Base-by-base conservation (phyloP, 2,329 filamentous ascomycete species). In the Aspergillus brasiliensis region DNA sequence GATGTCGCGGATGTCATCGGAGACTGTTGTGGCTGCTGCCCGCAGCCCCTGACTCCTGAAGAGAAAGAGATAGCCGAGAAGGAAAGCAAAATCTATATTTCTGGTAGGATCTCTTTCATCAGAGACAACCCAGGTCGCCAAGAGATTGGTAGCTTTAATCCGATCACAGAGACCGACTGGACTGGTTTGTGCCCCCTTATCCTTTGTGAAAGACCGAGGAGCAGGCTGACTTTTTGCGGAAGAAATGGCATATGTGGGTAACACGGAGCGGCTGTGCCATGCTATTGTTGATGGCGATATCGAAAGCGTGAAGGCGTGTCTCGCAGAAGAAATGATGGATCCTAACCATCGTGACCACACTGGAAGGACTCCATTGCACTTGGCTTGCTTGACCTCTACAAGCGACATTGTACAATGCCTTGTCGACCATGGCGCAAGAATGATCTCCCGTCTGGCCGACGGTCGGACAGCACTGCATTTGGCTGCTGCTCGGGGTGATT, bases 221-320 rank as follows among this genome's bases (percentile, higher is more conserved):
- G 38, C 38, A 3, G 1, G 38, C 48, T 65, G 47, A 57, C 48
- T 31, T 4, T 5, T 4, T 5, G 19, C 4, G 3, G 51, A n/a
- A 75, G 90, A 93, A 65, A 95, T 96, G 91, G 91, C 91, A 0
- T 96, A 96, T 65, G 83, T 96, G 37, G 90, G 91, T 10, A 91
- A 92, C 65, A 93, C 91, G 1, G 87, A 86, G 38, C 82, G 84
- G 15, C 81, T 96, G 2, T 96, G 91, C 69, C 89, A 92, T 69
- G 91, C 90, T 0, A 96, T 96, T 59, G 86, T 93, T 3, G 87
- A 92, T 66, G 81, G 84, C 1, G 88, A 96, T 72, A 66, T 89
- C 3, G 87, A 91, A 38, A 83, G 86, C 62, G 89, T 96, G 3
- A 75, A 86, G 66, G 85, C 87, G 65, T 96, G 91, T 88, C 76